Base-by-base conservation (phyloP, 352 stramenopile genomes). In the Thraustochytrium striatum region DNA sequence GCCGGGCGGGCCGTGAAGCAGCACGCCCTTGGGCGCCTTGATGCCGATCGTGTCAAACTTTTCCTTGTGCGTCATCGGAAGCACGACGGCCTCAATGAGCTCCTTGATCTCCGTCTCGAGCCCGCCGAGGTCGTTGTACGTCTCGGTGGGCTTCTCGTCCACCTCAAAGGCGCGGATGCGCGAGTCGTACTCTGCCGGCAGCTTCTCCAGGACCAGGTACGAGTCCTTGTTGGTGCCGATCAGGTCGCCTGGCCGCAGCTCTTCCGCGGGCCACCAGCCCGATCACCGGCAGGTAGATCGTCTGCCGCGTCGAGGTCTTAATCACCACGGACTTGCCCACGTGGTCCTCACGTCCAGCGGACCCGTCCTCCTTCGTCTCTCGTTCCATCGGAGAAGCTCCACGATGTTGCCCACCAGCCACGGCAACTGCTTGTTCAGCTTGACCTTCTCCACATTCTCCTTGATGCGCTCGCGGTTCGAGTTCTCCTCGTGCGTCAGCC, bases 221-320 rank as follows among this genome's bases (percentile, higher is more conserved):
- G 91, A 97, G 86, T 99, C 96, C 86, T 99, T 99, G 87, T 99
- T 99, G 16, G 95, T 98, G 44, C 96, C 96, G 1, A 99, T 94
- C 9, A 99, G 85, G 82, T 99, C 96, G 65, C 95, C 97, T 0
- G 96, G 96, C 73, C 93, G 93, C 30, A 99, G 86, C 79, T 96
- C 90, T 3, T 96, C 85, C 28, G 93, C 89, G 19, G 72, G 59
- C n/a, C 19, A 99, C 91, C 25, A 99, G 91, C 13, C 96, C 96
- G n/a, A 96, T 95, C 38, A 99, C 93, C 7, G 95, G 95, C 55
- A 99, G 85, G 83, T 98, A 99, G 80, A 99, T 98, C 35, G 96
- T 99, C 69, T 88, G 81, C 33, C 96, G 88, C 57, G 95, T 99
- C 39, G 91, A 97, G 47, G 95, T 99, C 83, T 98, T 98, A 83